These are phyloP conservation scores for Candida maris DNA, from an alignment of 805 yeast species.

Conservation along the genomic window DNA sequence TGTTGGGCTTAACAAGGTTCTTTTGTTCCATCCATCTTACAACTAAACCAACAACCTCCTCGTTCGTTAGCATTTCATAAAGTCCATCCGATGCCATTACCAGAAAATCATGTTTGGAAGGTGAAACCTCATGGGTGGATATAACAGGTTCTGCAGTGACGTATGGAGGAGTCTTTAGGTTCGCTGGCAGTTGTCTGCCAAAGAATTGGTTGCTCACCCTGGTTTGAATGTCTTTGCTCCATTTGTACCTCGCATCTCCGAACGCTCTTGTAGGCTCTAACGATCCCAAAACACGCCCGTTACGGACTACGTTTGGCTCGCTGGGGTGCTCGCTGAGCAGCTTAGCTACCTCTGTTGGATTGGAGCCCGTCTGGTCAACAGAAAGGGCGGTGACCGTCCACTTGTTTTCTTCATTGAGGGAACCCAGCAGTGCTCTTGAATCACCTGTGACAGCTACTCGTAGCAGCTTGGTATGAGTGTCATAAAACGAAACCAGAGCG, in stretches of 20 bases:
- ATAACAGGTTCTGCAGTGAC: slow-evolving; percentile 96
- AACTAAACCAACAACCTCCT: slow-evolving; percentile 88
- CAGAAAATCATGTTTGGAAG: slow-evolving; percentile 73
- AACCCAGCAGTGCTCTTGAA: slow-evolving; percentile 86
- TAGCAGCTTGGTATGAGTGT: slow-evolving; percentile 63
- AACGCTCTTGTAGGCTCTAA: slow-evolving; percentile 95
- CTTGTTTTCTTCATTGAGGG: slow-evolving; percentile 52
- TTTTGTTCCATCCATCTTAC: slow-evolving; percentile 88
- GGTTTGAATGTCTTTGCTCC: slow-evolving; percentile 72
- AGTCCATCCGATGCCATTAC: slow-evolving; percentile 94
- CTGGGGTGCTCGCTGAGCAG: slow-evolving; percentile 86
- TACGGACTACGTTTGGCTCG: slow-evolving; percentile 75
- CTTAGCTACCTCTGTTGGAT: slow-evolving; percentile 79
- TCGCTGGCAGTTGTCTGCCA: slow-evolving; percentile 72
- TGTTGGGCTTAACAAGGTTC: slow-evolving; percentile 52
- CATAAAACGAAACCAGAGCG: slow-evolving; percentile 83
- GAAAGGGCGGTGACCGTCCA: slow-evolving; percentile 90
- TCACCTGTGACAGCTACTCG: slow-evolving; percentile 97
- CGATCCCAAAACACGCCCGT: slow-evolving; percentile 89
- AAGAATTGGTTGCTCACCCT: slow-evolving; percentile 70
- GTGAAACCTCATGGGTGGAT: slow-evolving; percentile 72
- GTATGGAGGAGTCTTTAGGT: slow-evolving; percentile 86
- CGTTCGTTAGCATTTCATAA: slow-evolving; percentile 86
- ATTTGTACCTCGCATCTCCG: slow-evolving; percentile 93
- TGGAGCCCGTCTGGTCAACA: slow-evolving; percentile 92